Conservation (phyloP, 305 asterid genomes). For the Fraxinus platypoda region DNA sequence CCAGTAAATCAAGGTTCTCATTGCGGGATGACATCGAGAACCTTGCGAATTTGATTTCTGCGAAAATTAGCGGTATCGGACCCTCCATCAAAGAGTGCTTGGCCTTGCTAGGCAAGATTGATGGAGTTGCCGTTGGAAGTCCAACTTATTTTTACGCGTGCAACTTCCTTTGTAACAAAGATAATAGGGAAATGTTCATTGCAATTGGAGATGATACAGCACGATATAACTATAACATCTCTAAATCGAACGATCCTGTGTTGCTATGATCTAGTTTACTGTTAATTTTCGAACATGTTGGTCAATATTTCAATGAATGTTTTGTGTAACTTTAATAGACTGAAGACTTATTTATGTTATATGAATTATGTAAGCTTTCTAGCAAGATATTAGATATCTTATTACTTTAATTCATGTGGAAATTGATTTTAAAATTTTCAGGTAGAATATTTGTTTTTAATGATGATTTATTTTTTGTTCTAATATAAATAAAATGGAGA, state of each 20-base stretch:
- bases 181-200: not conserved
- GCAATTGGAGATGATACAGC: not conserved
- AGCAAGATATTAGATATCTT: no score
- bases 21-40: constrained; percentile 1
- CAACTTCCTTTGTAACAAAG: not conserved
- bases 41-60: not conserved
- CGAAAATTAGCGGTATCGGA: not conserved
- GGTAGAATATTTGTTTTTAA: not conserved
- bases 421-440: not conserved
- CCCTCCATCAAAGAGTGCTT: not conserved
- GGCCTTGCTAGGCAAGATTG: not conserved
- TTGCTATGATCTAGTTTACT: no score
- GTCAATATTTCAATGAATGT: no score
- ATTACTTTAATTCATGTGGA: not conserved
- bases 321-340: no score
- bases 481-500: not conserved
- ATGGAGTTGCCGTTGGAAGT: not conserved
- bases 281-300: no score
- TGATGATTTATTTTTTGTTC: no score
- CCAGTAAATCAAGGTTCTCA: not conserved
- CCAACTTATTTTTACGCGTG: not conserved
- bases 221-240: no score
- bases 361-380: no score
- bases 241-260: no score
- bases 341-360: no score